These are phyloP conservation scores for Nakazawaea molendinolei DNA, from an alignment of 805 yeast genomes.

Conservation along the genomic window DNA sequence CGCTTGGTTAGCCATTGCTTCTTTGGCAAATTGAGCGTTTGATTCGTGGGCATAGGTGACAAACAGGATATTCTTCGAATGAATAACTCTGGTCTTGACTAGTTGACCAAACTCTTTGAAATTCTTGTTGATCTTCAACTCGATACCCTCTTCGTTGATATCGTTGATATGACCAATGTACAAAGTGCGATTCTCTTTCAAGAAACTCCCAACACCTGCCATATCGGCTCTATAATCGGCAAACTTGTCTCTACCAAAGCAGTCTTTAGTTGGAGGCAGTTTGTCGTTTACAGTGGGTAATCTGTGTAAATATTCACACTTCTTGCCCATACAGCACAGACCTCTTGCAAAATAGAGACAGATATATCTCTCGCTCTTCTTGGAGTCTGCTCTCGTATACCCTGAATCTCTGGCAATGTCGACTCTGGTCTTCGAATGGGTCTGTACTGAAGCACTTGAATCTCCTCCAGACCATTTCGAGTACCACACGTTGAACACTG, in stretches of 20 bases:
- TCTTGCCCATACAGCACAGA: constrained; percentile 69
- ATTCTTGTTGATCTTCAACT: constrained; percentile 34
- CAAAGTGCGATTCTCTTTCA: constrained; percentile 61
- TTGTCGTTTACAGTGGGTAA: constrained; percentile 59
- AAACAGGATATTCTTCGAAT: constrained; percentile 67
- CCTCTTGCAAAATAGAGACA: constrained; percentile 90
- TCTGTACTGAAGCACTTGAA: constrained; percentile 25
- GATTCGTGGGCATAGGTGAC: constrained; percentile 61
- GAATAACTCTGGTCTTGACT: constrained; percentile 56
- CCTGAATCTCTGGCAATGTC: constrained; percentile 64
- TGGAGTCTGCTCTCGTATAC: constrained; percentile 61
- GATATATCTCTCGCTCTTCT: constrained; percentile 31
- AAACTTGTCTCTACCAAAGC: constrained; percentile 88
- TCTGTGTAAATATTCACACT: constrained; percentile 75
- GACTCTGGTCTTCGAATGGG: constrained; percentile 53
- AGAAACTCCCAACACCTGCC: constrained; percentile 88
- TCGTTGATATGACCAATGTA: constrained; percentile 59
- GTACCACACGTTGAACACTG: constrained; percentile 82
- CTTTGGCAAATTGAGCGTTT: constrained; percentile 91
- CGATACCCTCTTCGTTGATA: constrained; percentile 31
- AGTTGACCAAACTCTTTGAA: constrained; percentile 76
- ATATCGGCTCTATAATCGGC: constrained; percentile 82
- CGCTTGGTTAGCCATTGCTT: constrained; percentile 85
- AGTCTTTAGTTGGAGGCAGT: constrained; percentile 62
- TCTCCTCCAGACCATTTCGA: constrained; percentile 84